Percentiles rank a stretch among this genome's conserved stretches.
phyloP scores from a whole-genome alignment of 345 rosid genomes.

The Bruguiera parviflora region DNA sequence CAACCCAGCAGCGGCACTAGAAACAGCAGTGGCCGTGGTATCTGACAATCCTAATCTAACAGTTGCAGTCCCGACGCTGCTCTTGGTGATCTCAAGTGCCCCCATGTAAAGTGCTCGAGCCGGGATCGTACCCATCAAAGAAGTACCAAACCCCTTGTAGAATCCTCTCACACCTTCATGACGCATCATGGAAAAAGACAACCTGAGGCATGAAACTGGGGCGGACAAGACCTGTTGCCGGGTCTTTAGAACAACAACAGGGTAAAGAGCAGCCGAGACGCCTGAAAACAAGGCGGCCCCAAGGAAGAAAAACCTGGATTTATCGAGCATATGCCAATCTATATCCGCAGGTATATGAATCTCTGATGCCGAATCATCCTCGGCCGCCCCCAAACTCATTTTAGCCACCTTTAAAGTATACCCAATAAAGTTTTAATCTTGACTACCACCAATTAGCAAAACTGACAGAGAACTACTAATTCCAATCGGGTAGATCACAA shows the following conservation, averaged over 20 bases:
- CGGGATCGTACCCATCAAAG: conserved; percentile 86
- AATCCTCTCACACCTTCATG: conserved; percentile 78
- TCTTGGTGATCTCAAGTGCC: conserved; percentile 83
- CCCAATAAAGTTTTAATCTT: not conserved
- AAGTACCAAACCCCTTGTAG: conserved; percentile 83
- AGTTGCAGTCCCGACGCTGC: conserved; percentile 64
- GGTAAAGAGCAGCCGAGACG: conserved; percentile 86
- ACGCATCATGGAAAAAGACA: conserved; percentile 57
- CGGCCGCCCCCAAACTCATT: conserved; percentile 78
- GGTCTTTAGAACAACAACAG: conserved; percentile 76
- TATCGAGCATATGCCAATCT: conserved; percentile 97
- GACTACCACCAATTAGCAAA: not conserved
- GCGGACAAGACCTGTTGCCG: conserved; percentile 70
- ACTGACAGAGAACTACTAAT: not conserved
- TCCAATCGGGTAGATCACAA: not conserved
- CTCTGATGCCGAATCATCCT: conserved; percentile 73
- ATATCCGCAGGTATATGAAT: conserved; percentile 78
- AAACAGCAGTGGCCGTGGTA: conserved; percentile 55
- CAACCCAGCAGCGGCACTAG: conserved; percentile 83
- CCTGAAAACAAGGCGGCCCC: conserved; percentile 92
- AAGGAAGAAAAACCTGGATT: conserved; percentile 80
- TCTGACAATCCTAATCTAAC: conserved; percentile 73
- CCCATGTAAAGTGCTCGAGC: conserved; percentile 93
- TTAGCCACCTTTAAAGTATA: conserved; percentile 47
- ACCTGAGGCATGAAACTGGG: conserved; percentile 50